Conservation (phyloP, 2,329 filamentous ascomycete species). For the Fusarium oligoseptatum region DNA sequence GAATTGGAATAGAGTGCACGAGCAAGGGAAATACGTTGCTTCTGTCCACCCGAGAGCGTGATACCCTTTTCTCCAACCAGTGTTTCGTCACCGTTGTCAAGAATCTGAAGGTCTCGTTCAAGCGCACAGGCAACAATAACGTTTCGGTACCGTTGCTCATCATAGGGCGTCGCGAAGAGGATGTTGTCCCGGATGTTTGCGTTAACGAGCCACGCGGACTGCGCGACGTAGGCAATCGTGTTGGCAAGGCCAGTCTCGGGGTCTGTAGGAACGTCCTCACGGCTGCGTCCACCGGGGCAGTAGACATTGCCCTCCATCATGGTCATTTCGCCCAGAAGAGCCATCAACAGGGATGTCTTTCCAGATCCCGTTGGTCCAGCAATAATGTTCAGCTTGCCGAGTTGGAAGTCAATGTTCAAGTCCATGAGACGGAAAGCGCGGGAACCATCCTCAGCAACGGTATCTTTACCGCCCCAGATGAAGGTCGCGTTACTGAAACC, state of each 20-base stretch:
- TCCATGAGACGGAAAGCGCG: constrained; percentile 87
- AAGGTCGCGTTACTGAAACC: constrained; percentile 89
- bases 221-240: constrained; percentile 94
- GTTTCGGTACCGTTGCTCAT: constrained; percentile 85
- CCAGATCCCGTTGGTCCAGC: constrained; percentile 94
- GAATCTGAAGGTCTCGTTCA: constrained; percentile 90
- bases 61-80: constrained; percentile 98
- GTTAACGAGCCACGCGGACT: constrained; percentile 97
- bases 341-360: constrained; percentile 97
- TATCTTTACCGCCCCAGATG: constrained; percentile 83
- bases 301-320: constrained; percentile 83
- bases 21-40: constrained; percentile 97
- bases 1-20: constrained; percentile 97
- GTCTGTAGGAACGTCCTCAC: constrained; percentile 86
- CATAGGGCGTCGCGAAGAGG: constrained; percentile 84
- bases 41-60: constrained; percentile 95
- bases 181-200: constrained; percentile 97
- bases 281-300: constrained; percentile 86
- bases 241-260: constrained; percentile 89
- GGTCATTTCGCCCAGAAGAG: constrained; percentile 95
- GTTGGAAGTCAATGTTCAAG: constrained; percentile 83
- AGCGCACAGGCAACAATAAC: constrained; percentile 93
- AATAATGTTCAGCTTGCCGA: constrained; percentile 92
- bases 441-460: constrained; percentile 73
- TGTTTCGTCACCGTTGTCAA: constrained; percentile 93